These are phyloP conservation scores for Metarhizium guizhouense DNA, from an alignment of 2,329 filamentous ascomycete species.

Conservation along the genomic window DNA sequence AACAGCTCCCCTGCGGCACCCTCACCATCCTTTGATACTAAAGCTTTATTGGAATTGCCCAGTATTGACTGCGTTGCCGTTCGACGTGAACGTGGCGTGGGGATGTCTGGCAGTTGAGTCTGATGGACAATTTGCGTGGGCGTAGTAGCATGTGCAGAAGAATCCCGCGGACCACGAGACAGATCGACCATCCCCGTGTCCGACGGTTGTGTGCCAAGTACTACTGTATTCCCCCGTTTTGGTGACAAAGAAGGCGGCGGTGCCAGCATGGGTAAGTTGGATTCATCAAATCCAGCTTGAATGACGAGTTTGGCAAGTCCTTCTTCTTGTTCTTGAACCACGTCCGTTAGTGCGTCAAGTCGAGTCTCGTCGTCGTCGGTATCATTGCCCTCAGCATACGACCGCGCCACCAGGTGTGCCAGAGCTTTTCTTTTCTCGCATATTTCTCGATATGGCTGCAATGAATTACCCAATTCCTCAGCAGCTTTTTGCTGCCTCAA, in stretches of 20 bases:
- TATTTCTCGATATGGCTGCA: slow-evolving; percentile 33
- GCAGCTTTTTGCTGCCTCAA: slow-evolving; percentile 36
- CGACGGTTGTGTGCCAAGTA: slow-evolving; percentile 35
- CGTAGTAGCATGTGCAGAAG: slow-evolving; percentile 19
- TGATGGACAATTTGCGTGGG: slow-evolving; percentile 42
- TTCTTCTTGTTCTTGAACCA: slow-evolving; percentile 35
- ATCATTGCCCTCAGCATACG: slow-evolving; percentile 41
- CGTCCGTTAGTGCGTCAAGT: slow-evolving; percentile 38
- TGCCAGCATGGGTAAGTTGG: slow-evolving; percentile 25
- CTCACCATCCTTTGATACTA: slow-evolving; percentile 17
- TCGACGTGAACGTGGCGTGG: slow-evolving; percentile 11
- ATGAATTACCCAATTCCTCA: slow-evolving; percentile 29
- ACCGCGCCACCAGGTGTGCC: slow-evolving; percentile 36
- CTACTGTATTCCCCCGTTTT: slow-evolving; percentile 18
- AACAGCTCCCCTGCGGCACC: slow-evolving; percentile 14
- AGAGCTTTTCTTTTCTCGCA: slow-evolving; percentile 35
- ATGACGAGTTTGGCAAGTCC: slow-evolving; percentile 31
- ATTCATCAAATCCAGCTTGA: slow-evolving; percentile 36
- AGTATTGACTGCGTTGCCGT: not conserved
- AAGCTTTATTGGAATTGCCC: slow-evolving; percentile 6
- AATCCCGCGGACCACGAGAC: slow-evolving; percentile 24
- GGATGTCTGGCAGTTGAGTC: slow-evolving; percentile 34
- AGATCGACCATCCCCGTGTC: slow-evolving; percentile 21
- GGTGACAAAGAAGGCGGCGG: slow-evolving; percentile 7
- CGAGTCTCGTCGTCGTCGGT: slow-evolving; percentile 42